Conservation (phyloP, 2,329 filamentous ascomycete genomes). For the Apiospora saccharicola region DNA sequence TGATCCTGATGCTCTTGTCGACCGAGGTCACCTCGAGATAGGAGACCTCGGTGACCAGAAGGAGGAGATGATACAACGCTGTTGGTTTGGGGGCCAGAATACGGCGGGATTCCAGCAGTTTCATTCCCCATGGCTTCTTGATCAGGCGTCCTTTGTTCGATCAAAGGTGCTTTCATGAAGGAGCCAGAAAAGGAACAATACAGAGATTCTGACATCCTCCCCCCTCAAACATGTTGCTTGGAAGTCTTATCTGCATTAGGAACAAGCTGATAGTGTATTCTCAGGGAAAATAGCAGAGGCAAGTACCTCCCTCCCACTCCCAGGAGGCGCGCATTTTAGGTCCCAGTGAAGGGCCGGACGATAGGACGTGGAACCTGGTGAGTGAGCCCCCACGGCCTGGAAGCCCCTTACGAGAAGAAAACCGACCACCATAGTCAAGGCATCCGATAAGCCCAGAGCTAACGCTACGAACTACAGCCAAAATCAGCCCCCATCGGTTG, state of each 20-base stretch:
- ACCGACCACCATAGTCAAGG: not conserved
- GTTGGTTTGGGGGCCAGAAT: not conserved
- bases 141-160: not conserved
- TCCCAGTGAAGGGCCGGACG: not conserved
- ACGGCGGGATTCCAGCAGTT: not conserved
- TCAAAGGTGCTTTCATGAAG: not conserved
- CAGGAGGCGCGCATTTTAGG: too few relatives aligned
- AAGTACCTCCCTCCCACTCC: too few relatives aligned
- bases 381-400: slow-evolving; percentile 4
- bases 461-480: not conserved
- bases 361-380: not conserved
- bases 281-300: too few relatives aligned
- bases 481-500: not conserved
- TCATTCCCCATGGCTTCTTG: not conserved
- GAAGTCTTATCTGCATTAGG: too few relatives aligned
- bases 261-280: too few relatives aligned
- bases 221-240: not conserved
- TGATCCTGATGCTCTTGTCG: not conserved
- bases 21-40: not conserved
- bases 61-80: not conserved
- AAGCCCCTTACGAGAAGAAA: not conserved
- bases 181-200: too few relatives aligned
- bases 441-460: too few relatives aligned
- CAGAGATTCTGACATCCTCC: not conserved
- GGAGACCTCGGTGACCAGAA: not conserved